Base-by-base conservation (phyloP, 2,329 filamentous ascomycete species). In the Aschersonia sp. region DNA sequence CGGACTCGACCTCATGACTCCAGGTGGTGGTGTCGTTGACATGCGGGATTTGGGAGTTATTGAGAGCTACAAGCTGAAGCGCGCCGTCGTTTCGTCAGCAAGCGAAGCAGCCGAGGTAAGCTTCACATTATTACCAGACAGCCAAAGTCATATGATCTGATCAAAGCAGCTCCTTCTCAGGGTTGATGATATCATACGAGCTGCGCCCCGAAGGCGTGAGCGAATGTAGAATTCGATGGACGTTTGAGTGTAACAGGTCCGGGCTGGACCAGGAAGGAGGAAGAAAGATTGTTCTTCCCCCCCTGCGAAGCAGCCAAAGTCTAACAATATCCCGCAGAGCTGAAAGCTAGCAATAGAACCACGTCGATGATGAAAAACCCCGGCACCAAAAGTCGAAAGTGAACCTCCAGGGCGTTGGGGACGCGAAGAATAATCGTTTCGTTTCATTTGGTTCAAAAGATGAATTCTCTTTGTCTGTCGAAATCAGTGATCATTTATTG, bases 21-120 rank as follows among this genome's bases (percentile, higher is more conserved):
- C 90, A 2, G 90, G 92, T 41, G 92, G 92, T 50, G 89, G 88
- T 43, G 87, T 98, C 59, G 77, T 87, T 10, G 92, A 98, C 61
- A 98, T 98, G 92, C 79, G 90, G 47, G 87, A 98, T 58, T 64
- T 94, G 44, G 92, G 92, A 43, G 89, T 98, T 31, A 84, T 98
- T 55, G 92, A 98, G 71, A 94, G 87, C 66, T 97, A 95, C 75
- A 98, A 98, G 76, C 71, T 98, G 63, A 98, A 98, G 79, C 84
- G 81, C 63, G 92, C 92, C n/a, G 92, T 98, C 47, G 92, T 98
- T 46, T 94, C 85, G 47, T 95, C 88, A 51, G 92, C 92, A 29
- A 94, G 87, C 49, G 92, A 98, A 69, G 92, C 92, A 52, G 89
- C 92, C 54, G 92, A 98, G 77, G 87, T 94, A 73, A 71, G 81